phyloP scores from a whole-genome alignment of 2,329 filamentous ascomycete genomes.

The Aspergillus fumigatus region DNA sequence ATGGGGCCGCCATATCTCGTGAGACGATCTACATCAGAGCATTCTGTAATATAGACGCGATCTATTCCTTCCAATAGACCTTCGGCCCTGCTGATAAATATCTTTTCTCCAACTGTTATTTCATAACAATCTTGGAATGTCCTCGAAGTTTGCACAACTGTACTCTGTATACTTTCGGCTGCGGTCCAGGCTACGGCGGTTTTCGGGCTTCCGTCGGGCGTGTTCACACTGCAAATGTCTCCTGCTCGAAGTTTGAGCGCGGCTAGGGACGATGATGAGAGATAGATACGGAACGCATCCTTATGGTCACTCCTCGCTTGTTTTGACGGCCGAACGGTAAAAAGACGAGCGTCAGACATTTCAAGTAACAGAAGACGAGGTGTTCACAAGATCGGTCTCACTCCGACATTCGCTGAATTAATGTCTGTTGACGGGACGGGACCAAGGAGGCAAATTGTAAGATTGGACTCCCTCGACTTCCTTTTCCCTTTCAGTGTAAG shows the following conservation, averaged over 20 bases:
- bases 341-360: slow-evolving; percentile 40
- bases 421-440: background rate
- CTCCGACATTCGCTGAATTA: background rate
- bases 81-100: slow-evolving; percentile 56
- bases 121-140: slow-evolving; percentile 67
- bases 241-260: slow-evolving; percentile 53
- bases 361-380: background rate
- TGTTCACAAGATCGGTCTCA: background rate
- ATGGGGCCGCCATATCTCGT: slow-evolving; percentile 35
- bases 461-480: background rate
- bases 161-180: slow-evolving; percentile 59
- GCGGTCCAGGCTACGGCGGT: slow-evolving; percentile 62
- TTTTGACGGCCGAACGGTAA: slow-evolving; percentile 53
- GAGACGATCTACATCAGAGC: slow-evolving; percentile 41
- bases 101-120: slow-evolving; percentile 66
- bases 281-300: slow-evolving; percentile 56
- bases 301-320: slow-evolving; percentile 46
- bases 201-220: slow-evolving; percentile 39
- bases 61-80: slow-evolving; percentile 51
- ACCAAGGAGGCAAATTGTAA: background rate
- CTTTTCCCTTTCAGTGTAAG: background rate
- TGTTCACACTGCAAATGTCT: slow-evolving; percentile 48
- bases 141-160: slow-evolving; percentile 68
- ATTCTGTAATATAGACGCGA: slow-evolving; percentile 58
- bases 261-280: slow-evolving; percentile 54